Base-by-base conservation (phyloP, 2,329 filamentous ascomycete species). In the Alternaria ethzedia region DNA sequence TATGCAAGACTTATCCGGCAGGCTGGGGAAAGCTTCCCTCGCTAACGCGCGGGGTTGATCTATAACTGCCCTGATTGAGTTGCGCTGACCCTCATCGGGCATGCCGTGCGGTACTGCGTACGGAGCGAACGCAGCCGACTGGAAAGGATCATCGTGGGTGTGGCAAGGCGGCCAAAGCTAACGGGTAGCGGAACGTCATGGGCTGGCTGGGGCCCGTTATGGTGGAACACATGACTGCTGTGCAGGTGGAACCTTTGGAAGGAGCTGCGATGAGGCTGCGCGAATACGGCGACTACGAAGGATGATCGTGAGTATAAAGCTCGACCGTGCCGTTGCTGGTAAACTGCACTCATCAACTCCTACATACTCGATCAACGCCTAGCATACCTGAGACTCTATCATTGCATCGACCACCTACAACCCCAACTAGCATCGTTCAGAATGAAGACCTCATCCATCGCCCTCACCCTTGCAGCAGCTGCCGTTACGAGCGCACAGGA, bases 401-500 rank as follows among this genome's bases (percentile, higher is more conserved):
- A 11, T 17, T 6, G 12, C 47, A 25, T 32, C 46, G 56, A 30
- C 17, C 26, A 26, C 36, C 47, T 60, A 51, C 41, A 5, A 52
- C 21, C 6, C 20, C 21, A 21, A 41, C 10, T 12, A 20, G 8
- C 17, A 28, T n/a, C 57, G 21, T 5, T 12, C 54, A 63, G 15
- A 17, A 74, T 75, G 76, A 77, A 76, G 59, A 52, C 59, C 41
- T 21, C 63, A 15, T 54, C 70, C 6, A 32, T 73, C 56, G 28
- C 67, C 55, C 50, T 76, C 36, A 63, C 70, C 43, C 65, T 79
- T 26, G 68, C 73, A n/a, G 67, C 67, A 23, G 65, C 75, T 30
- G 66, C 70, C 30, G 30, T 60, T n/a, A 67, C 68, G n/a, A 60
- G 57, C 20, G 77, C 79, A 10, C 78, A 81, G 65, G 44, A 52